Percentiles rank a stretch among this genome's conserved stretches.
phyloP scores from a whole-genome alignment of 768 basidiomycete species.

The Mycena vulgaris region DNA sequence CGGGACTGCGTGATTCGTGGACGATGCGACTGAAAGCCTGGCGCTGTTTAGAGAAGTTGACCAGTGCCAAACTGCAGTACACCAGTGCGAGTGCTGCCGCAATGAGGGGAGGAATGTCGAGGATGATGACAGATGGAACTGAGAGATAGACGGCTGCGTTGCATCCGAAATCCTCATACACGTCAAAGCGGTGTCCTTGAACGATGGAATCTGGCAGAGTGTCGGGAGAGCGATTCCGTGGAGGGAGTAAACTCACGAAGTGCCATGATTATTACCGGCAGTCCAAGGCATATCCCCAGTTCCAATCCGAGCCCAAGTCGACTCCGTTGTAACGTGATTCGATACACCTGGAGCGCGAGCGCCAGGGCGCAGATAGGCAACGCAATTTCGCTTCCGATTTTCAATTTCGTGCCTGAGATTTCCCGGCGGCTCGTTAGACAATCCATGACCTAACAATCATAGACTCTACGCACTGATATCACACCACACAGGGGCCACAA shows the following conservation, averaged over 20 bases:
- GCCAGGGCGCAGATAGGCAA: constrained; percentile 55
- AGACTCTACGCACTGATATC: constrained; percentile 46
- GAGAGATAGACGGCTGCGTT: constrained; percentile 13
- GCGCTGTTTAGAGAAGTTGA: constrained; percentile 9
- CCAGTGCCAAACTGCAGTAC: neutral
- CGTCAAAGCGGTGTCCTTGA: constrained; percentile 23
- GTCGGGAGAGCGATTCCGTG: neutral
- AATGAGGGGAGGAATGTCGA: constrained; percentile 16
- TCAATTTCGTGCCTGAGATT: constrained; percentile 58
- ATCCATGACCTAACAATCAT: neutral
- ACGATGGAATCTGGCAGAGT: constrained; percentile 2
- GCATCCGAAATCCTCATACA: constrained; percentile 21
- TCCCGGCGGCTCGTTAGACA: neutral
- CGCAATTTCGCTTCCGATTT: constrained; percentile 59
- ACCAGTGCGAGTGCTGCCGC: neutral
- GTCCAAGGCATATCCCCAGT: neutral
- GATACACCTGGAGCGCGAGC: constrained; percentile 61
- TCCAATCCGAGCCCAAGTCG: constrained; percentile 51
- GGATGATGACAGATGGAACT: neutral
- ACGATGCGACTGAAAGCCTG: neutral
- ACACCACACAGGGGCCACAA: too few species aligned
- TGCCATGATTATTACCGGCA: constrained; percentile 15
- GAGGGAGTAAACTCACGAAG: constrained; percentile 6
- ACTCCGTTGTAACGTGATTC: constrained; percentile 41
- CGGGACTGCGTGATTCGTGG: neutral